Base-by-base conservation (phyloP, 192 early-diverging fungal species). In the Funneliformis mosseae region DNA sequence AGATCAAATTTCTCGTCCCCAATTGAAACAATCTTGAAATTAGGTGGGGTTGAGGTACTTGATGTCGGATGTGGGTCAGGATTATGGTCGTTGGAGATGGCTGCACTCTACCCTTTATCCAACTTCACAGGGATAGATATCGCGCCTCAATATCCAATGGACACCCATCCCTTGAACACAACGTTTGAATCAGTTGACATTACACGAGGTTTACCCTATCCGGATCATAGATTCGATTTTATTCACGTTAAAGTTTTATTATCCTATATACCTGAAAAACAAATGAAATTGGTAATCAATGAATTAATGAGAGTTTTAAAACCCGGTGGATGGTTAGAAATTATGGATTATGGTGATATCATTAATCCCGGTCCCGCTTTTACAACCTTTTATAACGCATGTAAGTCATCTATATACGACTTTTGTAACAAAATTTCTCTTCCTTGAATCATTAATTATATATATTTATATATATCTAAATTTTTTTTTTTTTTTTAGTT, bases 31-130 rank as follows among this genome's bases (percentile, higher is more conserved):
- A 38, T 73, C 5, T 46, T 73, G 5, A 42, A 41, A 25, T 25
- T 12, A 25, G 71, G 71, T 11, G 71, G 39, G 1, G 33, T 25
- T 14, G 21, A 72, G 12, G 70, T 72, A 0, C 39, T 72, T n/a
- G 70, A 72, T 72, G 70, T 72, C 4, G 70, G 70, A 7, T 72
- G 70, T 46, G 70, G 70, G 2, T 41, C 70, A 72, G 70, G 33
- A 21, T 9, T 18, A 10, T 72, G 70, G 70, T 4, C 42, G 11
- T 39, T 72, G 10, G 43, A 72, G n/a, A 72, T 72, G 70, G 70
- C 70, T 23, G n/a, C 70, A 7, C 14, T 16, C 25, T 72, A 39
- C 9, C 70, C 70, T 23, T 38, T 45, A 33, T 72, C 70, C 11
- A 72, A 41, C n/a, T 72, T 72, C 42, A 46, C 43, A 39, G 70